Evolutionary conservation across 495 filamentous ascomycete genomes (phyloP), one percentile per base, ranked within the genome.

Genomic region (Daldinia grandis): DNA sequence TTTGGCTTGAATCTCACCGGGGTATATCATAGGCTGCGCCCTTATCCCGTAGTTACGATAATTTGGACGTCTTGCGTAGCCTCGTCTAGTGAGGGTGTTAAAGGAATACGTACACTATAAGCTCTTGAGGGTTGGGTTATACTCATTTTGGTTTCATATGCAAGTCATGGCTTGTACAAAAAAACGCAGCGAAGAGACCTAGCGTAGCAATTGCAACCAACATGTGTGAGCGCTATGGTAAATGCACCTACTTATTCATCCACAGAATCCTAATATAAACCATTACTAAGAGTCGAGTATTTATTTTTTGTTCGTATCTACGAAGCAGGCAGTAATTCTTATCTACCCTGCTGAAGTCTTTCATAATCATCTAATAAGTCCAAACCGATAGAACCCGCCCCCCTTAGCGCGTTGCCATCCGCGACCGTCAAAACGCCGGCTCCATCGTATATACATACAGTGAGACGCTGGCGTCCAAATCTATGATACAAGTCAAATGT

Each of bases 381-480:
- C 55, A 61, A 68, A 51, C 60, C 60, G 64, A 68, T 42, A 61
- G 27, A 62, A 19, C 21, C 66, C 59, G 15, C 30, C 64, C 54
- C 55, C 59, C 21, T 19, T 51, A 55, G 31, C 40, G 56, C 50
- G 65, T 17, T 56, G 35, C 40, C 59, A 55, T 64, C 50, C 64
- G 59, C 62, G 56, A 62, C 71, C 71, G 44, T 69, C 30, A 53
- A 62, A 73, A 73, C 71, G 71, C 71, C 71, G 47, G 66, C 71
- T 66, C 53, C 15, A 54, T 69, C 71, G 54, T 73, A 73, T 69
- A 73, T 73, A 69, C 71, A 66, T 66, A 66, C 58, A 62, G 63
- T 60, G 58, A 42, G 63, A 42, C 57, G 55, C 58, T 51, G 37
- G 51, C 33, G 42, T 54, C 57, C 40, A 62, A 54, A 60, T 66